Evolutionary conservation across 2,329 filamentous ascomycete genomes (phyloP), one percentile per base, ranked within the genome.

Genomic region (Fusarium sp.): DNA sequence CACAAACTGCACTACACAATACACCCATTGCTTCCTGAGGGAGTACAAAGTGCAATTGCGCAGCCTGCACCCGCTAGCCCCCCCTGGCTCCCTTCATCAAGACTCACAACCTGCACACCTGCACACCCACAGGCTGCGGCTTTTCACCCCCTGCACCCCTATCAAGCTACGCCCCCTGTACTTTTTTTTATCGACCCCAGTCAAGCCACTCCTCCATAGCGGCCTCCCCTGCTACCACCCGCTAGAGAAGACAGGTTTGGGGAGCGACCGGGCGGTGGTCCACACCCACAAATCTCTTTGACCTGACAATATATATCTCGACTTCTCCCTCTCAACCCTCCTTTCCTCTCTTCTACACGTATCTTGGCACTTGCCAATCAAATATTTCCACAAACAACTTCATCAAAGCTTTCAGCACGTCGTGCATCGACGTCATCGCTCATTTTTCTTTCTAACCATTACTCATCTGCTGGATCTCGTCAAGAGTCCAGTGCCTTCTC

Each of bases 341-440:
- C 67, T 69, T 73, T 71, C 54, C 64, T 72, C 69, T 73, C 73
- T 71, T 56, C 65, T 71, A 70, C 57, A 73, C 74, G 68, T 71
- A 74, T 73, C 75, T 79, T 80, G 78, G 78, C 78, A 68, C 65
- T 68, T 78, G 78, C 78, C 78, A 80, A 80, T 75, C 70, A 78
- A 56, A 53, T 70, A n/a, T 61, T 54, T 58, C 44, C 49, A 50
- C 60, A 61, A 66, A 68, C 62, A 46, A 46, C 58, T 54, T 67
- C 57, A 63, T 48, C 44, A 23, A 49, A 60, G 43, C 44, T 55
- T 60, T 50, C 63, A 67, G 67, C 69, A 73, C 73, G 61, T 73
- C 70, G 62, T 52, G 52, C 65, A 67, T 55, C 71, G 74, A 75
- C 74, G 71, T 71, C 73, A 72, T 72, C 75, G 57, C 65, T 73